Evolutionary conservation across 164 flowering plant species (phyloP).

Genomic region (Paratinospora sagittata): DNA sequence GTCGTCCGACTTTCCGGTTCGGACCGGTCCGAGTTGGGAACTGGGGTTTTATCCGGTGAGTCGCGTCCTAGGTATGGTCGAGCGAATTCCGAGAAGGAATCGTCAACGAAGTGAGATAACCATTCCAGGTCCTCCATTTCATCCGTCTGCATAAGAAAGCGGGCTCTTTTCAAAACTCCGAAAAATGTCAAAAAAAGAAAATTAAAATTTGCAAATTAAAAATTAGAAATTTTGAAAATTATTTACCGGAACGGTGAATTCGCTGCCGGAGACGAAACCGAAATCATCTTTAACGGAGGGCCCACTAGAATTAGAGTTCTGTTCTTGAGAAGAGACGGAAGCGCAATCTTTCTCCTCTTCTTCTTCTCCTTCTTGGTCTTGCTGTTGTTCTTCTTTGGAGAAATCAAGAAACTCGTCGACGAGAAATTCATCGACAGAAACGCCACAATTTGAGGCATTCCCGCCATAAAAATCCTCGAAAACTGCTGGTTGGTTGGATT

Average conservation of each 20-base stretch:
- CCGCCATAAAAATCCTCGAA: conserved; percentile 24
- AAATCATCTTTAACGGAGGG: neutral
- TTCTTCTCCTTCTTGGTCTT: neutral
- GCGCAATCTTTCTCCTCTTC: conserved; percentile 15
- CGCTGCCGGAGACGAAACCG: conserved; percentile 7
- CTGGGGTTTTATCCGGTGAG: neutral
- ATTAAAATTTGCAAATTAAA: neutral
- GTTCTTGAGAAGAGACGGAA: conserved; percentile 31
- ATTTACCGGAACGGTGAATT: conserved; percentile 53
- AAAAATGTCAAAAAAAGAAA: neutral
- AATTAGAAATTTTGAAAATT: neutral
- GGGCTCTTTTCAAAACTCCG: neutral
- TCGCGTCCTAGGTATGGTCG: conserved; percentile 12
- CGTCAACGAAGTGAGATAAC: conserved; percentile 76
- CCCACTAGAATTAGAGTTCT: conserved; percentile 1
- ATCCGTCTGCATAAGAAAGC: conserved; percentile 36
- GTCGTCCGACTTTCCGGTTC: conserved; percentile 12
- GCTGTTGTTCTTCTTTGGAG: conserved; percentile 30
- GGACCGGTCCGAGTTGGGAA: conserved; percentile 10
- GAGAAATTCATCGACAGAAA: conserved; percentile 42
- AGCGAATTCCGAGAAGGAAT: conserved; percentile 46
- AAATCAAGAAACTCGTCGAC: conserved; percentile 69
- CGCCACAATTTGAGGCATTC: too few relatives aligned
- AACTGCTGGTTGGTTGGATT: conserved; percentile 19
- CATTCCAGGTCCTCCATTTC: conserved; percentile 66